Conservation (phyloP, 73 alveolate genomes). For the Paramecium primaurelia region DNA sequence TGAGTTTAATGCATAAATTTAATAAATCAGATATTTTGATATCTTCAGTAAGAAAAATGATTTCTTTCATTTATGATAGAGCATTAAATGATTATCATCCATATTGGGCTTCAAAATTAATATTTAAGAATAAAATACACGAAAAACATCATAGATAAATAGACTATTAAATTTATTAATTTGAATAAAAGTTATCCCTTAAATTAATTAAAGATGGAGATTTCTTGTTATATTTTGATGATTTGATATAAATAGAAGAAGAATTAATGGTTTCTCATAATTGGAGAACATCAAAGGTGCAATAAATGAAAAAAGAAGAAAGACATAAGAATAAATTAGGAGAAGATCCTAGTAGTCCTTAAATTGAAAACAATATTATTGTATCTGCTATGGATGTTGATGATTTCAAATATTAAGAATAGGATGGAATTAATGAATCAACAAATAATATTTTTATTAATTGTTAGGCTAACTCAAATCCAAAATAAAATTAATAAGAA, state of each 20-base stretch:
- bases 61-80: background rate
- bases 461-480: background rate
- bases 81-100: constrained; percentile 35
- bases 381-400: background rate
- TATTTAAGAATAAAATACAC: background rate
- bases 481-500: background rate
- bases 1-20: background rate
- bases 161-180: background rate
- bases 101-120: background rate
- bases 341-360: background rate
- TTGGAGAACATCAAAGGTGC: background rate
- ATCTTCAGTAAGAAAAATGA: background rate
- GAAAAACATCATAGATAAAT: background rate
- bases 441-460: background rate
- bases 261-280: background rate
- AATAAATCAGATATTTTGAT: background rate
- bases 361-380: background rate
- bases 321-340: background rate
- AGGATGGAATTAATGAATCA: background rate
- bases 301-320: background rate
- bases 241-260: background rate
- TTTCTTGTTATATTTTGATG: background rate
- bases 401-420: background rate
- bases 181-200: background rate
- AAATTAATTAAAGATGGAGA: constrained; percentile 4